Percentiles rank a stretch among this genome's conserved stretches.
These are phyloP conservation scores for Schoenoplectus tabernaemontani DNA, from an alignment of 202 grass and related monocot genomes.

Conservation along the genomic window DNA sequence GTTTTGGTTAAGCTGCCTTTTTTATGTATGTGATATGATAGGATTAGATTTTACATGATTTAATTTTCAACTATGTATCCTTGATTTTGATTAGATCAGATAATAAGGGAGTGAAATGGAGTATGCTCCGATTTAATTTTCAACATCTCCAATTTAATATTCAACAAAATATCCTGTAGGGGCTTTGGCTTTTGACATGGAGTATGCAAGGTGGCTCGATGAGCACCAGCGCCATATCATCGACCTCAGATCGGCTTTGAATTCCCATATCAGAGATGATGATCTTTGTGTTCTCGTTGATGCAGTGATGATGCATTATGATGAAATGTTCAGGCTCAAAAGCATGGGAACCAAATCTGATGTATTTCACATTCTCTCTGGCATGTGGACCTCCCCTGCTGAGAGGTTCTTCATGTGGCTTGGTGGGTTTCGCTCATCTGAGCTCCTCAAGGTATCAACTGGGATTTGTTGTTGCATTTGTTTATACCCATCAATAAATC, in stretches of 20 bases:
- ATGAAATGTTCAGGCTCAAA: slow-evolving; percentile 78
- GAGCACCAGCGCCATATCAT: slow-evolving; percentile 65
- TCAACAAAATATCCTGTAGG: slow-evolving; percentile 14
- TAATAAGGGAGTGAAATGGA: too few relatives aligned
- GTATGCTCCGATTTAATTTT: too few relatives aligned
- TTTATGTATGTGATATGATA: background rate
- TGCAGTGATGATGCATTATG: slow-evolving; percentile 51
- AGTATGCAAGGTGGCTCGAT: slow-evolving; percentile 91
- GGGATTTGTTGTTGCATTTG: background rate
- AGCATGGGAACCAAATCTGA: slow-evolving; percentile 45
- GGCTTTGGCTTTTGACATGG: slow-evolving; percentile 56
- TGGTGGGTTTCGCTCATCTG: slow-evolving; percentile 76
- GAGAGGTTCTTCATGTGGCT: slow-evolving; percentile 99
- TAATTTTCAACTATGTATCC: background rate
- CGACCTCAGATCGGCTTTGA: slow-evolving; percentile 56
- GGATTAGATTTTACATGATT: background rate
- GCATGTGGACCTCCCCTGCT: slow-evolving; percentile 83
- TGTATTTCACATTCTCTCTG: slow-evolving; percentile 82
- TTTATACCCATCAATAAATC: background rate
- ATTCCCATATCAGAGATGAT: slow-evolving; percentile 38
- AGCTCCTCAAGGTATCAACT: slow-evolving; percentile 50
- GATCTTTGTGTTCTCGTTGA: slow-evolving; percentile 62
- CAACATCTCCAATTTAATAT: background rate
- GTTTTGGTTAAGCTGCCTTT: background rate
- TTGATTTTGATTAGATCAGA: background rate